These are phyloP conservation scores for Myochromella boudieri DNA, from an alignment of 768 basidiomycete species.

Conservation along the genomic window DNA sequence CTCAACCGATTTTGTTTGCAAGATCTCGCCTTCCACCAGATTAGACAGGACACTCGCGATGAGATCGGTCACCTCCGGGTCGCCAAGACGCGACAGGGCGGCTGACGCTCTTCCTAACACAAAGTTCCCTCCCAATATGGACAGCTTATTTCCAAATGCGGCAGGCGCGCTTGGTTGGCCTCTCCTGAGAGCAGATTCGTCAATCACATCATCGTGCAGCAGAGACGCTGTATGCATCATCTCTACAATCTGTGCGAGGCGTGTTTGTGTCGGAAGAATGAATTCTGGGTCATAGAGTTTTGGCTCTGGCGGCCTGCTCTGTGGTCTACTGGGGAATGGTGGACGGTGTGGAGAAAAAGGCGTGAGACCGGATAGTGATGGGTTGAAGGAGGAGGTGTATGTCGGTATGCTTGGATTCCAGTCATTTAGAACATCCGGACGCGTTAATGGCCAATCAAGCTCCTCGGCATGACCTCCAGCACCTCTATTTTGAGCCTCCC, in stretches of 20 bases:
- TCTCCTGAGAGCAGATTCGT: slow-evolving; percentile 76
- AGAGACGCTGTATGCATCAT: slow-evolving; percentile 97
- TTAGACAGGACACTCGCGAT: slow-evolving; percentile 86
- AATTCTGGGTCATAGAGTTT: slow-evolving; percentile 21
- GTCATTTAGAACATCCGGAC: slow-evolving; percentile 80
- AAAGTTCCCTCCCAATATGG: slow-evolving; percentile 90
- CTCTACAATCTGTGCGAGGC: slow-evolving; percentile 93
- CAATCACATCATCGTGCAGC: slow-evolving; percentile 96
- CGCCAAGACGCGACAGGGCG: slow-evolving; percentile 77
- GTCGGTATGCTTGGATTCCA: slow-evolving; percentile 80
- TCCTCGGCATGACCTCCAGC: slow-evolving; percentile 51
- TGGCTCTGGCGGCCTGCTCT: slow-evolving; percentile 13
- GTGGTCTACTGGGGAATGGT: slow-evolving; percentile 25
- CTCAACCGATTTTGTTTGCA: slow-evolving; percentile 70
- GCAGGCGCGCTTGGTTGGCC: slow-evolving; percentile 77
- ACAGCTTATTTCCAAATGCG: slow-evolving; percentile 84
- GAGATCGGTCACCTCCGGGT: slow-evolving; percentile 83
- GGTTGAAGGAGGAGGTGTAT: slow-evolving; percentile 55
- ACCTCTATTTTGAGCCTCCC: slow-evolving; percentile 51
- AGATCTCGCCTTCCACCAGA: slow-evolving; percentile 90
- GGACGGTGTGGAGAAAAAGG: slow-evolving; percentile 24
- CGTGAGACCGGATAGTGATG: slow-evolving; percentile 38
- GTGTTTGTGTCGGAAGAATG: slow-evolving; percentile 80
- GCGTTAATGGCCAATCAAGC: slow-evolving; percentile 72
- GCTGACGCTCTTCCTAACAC: slow-evolving; percentile 83